Evolutionary conservation across 2,329 filamentous ascomycete species (phyloP).

Genomic region (Microsporum ferrugineum): DNA sequence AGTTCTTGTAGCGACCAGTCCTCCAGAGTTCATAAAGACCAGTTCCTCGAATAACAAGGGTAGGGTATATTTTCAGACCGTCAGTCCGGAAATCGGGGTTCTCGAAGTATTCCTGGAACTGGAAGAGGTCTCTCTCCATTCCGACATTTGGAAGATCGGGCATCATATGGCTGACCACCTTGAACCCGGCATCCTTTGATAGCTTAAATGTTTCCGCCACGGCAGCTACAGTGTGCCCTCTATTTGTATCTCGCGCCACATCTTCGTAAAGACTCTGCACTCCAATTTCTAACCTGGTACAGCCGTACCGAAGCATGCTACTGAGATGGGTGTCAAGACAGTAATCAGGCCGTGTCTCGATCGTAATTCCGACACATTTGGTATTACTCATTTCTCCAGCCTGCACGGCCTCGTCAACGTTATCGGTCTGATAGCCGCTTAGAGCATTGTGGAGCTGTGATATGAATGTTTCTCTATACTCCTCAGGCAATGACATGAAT

Average conservation of each 20-base stretch:
- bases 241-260: constrained; percentile 93
- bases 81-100: constrained; percentile 93
- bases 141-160: constrained; percentile 95
- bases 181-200: constrained; percentile 97
- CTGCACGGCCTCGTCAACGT: constrained; percentile 89
- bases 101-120: constrained; percentile 96
- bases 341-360: constrained; percentile 94
- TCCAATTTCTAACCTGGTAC: constrained; percentile 84
- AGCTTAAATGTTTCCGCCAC: constrained; percentile 94
- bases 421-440: constrained; percentile 85
- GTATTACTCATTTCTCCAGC: constrained; percentile 93
- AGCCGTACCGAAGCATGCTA: constrained; percentile 95
- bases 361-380: constrained; percentile 97
- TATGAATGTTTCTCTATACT: constrained; percentile 88
- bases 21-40: constrained; percentile 96
- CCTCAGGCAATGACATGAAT: constrained; percentile 88
- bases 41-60: constrained; percentile 89
- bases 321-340: constrained; percentile 91
- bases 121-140: constrained; percentile 93
- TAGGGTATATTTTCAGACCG: constrained; percentile 95
- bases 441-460: constrained; percentile 92
- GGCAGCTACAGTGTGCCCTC: constrained; percentile 87
- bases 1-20: constrained; percentile 94
- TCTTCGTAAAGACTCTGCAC: constrained; percentile 97
- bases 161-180: constrained; percentile 99